These are phyloP conservation scores for Kluyveromyces dobzhanskii DNA, from an alignment of 805 yeast species.

Conservation along the genomic window DNA sequence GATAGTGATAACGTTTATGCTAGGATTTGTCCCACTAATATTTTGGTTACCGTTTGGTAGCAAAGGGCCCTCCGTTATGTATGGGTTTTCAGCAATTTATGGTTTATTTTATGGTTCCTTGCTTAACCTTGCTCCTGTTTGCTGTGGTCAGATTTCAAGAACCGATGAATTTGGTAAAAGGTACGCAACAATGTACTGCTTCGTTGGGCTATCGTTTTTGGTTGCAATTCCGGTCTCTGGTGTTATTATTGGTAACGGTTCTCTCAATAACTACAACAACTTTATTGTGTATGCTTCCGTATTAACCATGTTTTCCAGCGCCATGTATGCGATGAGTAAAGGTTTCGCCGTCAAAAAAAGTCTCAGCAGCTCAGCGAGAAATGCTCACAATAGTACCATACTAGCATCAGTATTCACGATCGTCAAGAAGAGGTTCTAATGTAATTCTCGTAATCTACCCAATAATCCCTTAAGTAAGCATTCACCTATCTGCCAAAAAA, in stretches of 20 bases:
- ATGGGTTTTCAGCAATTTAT: conserved; percentile 40
- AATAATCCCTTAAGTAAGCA: too few species aligned
- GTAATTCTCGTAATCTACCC: too few species aligned
- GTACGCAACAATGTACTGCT: conserved; percentile 48
- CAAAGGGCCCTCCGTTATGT: conserved; percentile 29
- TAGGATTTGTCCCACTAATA: conserved; percentile 30
- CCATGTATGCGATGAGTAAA: conserved; percentile 5
- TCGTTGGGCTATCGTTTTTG: conserved; percentile 35
- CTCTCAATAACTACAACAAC: conserved; percentile 27
- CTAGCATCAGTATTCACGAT: neutral
- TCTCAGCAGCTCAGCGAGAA: neutral
- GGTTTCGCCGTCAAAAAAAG: conserved; percentile 2
- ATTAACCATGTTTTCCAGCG: conserved; percentile 5
- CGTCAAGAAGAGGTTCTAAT: neutral
- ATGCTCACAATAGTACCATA: conserved; percentile 1
- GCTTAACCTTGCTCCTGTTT: conserved; percentile 48
- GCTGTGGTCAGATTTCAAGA: conserved; percentile 50
- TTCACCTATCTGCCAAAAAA: too few species aligned
- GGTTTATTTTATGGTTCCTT: conserved; percentile 52
- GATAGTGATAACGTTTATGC: conserved; percentile 29
- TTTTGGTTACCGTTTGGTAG: conserved; percentile 38
- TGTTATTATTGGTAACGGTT: conserved; percentile 34
- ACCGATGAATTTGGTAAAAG: conserved; percentile 47
- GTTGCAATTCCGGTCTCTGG: conserved; percentile 30
- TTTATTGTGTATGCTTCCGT: conserved; percentile 25